Conservation (phyloP, 805 yeast species). For the Myxozyma monticola region DNA sequence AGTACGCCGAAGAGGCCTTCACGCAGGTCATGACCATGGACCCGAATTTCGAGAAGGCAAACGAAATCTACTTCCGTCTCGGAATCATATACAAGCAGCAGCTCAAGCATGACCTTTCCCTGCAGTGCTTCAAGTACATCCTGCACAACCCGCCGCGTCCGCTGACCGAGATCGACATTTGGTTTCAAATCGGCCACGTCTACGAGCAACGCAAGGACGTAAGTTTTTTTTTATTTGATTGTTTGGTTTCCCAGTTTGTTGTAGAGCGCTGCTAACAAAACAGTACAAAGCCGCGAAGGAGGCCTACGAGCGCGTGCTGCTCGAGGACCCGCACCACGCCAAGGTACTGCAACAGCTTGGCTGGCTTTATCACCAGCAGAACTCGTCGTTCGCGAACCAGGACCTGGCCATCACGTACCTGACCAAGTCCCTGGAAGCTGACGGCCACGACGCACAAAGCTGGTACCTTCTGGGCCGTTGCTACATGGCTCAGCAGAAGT, state of each 20-base stretch:
- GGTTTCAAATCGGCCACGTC: constrained; percentile 98
- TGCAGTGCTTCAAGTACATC: constrained; percentile 94
- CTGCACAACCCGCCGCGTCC: constrained; percentile 92
- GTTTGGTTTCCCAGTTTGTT: neutral
- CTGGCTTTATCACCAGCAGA: constrained; percentile 78
- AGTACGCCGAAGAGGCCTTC: constrained; percentile 98
- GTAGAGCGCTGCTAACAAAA: neutral
- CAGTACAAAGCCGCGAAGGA: constrained; percentile 82
- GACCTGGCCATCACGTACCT: constrained; percentile 79
- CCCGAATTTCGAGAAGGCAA: constrained; percentile 93
- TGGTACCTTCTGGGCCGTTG: constrained; percentile 98
- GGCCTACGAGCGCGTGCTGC: constrained; percentile 89
- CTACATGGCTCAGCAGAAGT: constrained; percentile 93
- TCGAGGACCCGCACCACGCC: constrained; percentile 89
- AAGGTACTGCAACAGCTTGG: constrained; percentile 95
- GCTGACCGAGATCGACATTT: constrained; percentile 91
- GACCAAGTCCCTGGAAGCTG: constrained; percentile 85
- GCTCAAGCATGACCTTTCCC: constrained; percentile 77
- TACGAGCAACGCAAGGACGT: constrained; percentile 85
- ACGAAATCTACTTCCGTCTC: constrained; percentile 91
- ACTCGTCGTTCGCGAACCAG: constrained; percentile 70
- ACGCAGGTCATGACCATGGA: constrained; percentile 94
- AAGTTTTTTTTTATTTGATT: neutral
- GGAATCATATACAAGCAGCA: constrained; percentile 97
- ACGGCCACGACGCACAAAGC: constrained; percentile 87